Evolutionary conservation across 768 basidiomycete species (phyloP), one percentile per base, ranked within the genome.

Genomic region (Crepidotus variabilis): DNA sequence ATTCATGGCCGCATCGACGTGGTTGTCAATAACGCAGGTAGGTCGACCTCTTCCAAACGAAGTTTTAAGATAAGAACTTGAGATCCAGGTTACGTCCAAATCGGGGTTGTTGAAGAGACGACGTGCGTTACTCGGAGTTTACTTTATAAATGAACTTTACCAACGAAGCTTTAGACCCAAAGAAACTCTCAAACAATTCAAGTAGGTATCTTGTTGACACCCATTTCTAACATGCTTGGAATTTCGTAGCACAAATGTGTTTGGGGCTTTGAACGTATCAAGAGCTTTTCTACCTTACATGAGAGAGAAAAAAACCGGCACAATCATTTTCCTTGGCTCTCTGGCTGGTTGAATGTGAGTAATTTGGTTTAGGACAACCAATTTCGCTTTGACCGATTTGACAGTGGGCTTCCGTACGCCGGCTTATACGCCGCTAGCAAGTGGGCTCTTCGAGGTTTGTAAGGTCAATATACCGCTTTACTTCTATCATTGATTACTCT

Each of bases 261-360:
- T 80, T 61, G 78, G 77, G 0, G 72, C 69, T 0, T 58, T 79
- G 8, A 75, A 78, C 54, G 73, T 79, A n/a, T 60, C 72, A n/a
- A 68, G 76, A 7, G 78, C 80, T 0, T 75, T 80, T 65, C 67
- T 81, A 10, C 79, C 80, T 0, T 73, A 77, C 62, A 74, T 81
- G 75, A 68, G 80, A 6, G 65, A 69, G 46, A 63, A 70, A 23
- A 72, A 67, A 55, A 61, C 68, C 0, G 80, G 80, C 1, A 77
- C 73, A 0, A 62, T 81, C 20, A 64, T 77, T 0, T 78, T 71
- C 66, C 60, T 78, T 5, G 78, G 78, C 1, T 81, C 79, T 7
- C 28, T 70, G 10, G 61, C 61, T 2, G 72, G 71, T 32, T 73
- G 79, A 78, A 60, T 55, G 72, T 73, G n/a, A 39, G 43, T 63